phyloP scores from a whole-genome alignment of 805 yeast species.

The Lipomyces spencermartinsiae region DNA sequence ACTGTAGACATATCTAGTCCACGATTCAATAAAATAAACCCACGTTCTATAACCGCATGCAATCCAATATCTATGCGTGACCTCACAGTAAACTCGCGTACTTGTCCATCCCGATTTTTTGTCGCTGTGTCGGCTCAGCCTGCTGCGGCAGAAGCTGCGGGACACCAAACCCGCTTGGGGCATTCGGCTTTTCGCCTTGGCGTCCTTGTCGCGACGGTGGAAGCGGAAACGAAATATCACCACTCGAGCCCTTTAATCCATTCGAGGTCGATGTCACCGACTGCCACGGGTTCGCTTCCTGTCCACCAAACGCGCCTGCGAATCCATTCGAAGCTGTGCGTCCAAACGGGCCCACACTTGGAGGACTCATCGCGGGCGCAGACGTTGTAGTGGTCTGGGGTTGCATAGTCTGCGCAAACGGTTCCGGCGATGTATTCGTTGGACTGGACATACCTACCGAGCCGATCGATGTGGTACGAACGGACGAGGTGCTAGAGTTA shows the following conservation, averaged over 20 bases:
- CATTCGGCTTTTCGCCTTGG: not conserved
- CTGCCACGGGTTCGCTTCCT: slow-evolving; percentile 19
- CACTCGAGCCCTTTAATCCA: not conserved
- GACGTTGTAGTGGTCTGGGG: slow-evolving; percentile 7
- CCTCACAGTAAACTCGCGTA: slow-evolving; percentile 33
- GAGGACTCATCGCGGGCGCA: not conserved
- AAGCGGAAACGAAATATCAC: not conserved
- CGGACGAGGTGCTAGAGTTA: not conserved
- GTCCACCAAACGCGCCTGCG: not conserved
- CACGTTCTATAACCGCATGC: not conserved
- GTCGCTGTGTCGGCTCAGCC: slow-evolving; percentile 3
- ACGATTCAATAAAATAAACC: not conserved
- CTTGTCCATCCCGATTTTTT: slow-evolving; percentile 20
- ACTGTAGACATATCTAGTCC: not conserved
- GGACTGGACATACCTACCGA: not conserved
- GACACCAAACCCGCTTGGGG: slow-evolving; percentile 14
- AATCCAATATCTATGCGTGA: not conserved
- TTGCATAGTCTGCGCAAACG: slow-evolving; percentile 10
- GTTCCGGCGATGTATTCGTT: not conserved
- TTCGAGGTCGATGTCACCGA: slow-evolving; percentile 10
- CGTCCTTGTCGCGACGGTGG: not conserved
- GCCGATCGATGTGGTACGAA: not conserved
- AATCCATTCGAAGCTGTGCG: not conserved
- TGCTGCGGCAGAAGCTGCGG: slow-evolving; percentile 24
- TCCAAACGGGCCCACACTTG: not conserved